Conservation (phyloP, 176 grass and related monocot genomes). For the Musa itinerans region DNA sequence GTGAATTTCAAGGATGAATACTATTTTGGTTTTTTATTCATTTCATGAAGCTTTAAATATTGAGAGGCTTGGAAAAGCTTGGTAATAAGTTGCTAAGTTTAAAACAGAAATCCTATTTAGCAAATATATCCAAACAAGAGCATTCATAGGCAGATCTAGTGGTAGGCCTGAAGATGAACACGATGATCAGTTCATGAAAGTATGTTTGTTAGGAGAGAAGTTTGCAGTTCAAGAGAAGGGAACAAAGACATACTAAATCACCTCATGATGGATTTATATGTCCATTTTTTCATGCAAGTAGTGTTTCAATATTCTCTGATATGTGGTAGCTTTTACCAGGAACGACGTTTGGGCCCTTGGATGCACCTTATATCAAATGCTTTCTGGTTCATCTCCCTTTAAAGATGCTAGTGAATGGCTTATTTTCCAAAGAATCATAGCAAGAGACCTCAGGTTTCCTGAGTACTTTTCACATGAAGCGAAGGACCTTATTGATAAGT, state of each 20-base stretch:
- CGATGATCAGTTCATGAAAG: background rate
- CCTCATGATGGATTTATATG: background rate
- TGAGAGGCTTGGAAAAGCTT: background rate
- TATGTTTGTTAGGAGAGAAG: background rate
- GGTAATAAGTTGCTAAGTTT: background rate
- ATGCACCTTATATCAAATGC: slow-evolving; percentile 94
- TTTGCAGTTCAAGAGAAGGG: background rate
- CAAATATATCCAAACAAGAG: background rate
- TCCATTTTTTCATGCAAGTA: background rate
- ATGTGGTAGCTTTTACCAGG: slow-evolving; percentile 27
- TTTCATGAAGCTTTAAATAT: background rate
- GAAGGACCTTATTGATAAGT: slow-evolving; percentile 70
- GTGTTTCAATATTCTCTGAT: background rate
- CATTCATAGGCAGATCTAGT: too few relatives aligned
- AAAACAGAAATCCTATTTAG: background rate
- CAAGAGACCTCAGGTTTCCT: slow-evolving; percentile 75
- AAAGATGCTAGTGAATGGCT: slow-evolving; percentile 95
- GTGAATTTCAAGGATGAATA: too few relatives aligned
- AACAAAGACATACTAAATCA: too few relatives aligned
- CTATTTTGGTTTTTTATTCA: background rate
- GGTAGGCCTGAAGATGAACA: too few relatives aligned
- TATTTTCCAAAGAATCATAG: slow-evolving; percentile 92
- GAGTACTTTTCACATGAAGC: slow-evolving; percentile 84
- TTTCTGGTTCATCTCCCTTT: slow-evolving; percentile 90
- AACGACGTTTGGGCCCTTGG: slow-evolving; percentile 98